phyloP scores from a whole-genome alignment of 495 filamentous ascomycete species.

The Aspergillus homomorphus region DNA sequence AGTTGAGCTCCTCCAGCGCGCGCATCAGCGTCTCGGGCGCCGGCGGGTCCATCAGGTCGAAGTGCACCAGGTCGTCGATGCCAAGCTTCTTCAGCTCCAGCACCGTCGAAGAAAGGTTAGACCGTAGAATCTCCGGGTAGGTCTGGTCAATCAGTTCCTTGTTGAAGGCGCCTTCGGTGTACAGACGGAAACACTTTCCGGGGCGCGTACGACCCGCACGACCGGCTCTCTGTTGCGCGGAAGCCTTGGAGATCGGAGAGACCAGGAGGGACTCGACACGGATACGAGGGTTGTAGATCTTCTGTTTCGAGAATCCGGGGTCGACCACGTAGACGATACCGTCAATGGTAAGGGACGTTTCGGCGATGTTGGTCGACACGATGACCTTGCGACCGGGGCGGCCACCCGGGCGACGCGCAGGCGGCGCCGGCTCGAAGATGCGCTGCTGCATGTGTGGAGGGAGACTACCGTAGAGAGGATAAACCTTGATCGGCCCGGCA shows the following conservation, averaged over 20 bases:
- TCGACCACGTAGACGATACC: conserved; percentile 99
- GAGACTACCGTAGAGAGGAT: conserved; percentile 91
- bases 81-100: conserved; percentile 97
- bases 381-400: conserved; percentile 92
- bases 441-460: conserved; percentile 89
- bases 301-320: conserved; percentile 98
- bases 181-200: conserved; percentile 96
- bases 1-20: conserved; percentile 96
- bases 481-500: conserved; percentile 84
- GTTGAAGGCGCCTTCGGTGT: conserved; percentile 96
- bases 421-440: conserved; percentile 89
- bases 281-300: conserved; percentile 96
- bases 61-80: conserved; percentile 93
- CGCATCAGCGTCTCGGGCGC: conserved; percentile 99
- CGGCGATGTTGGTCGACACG: conserved; percentile 95
- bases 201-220: conserved; percentile 97
- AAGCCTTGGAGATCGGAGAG: conserved; percentile 95
- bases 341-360: conserved; percentile 96
- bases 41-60: conserved; percentile 97
- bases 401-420: conserved; percentile 67
- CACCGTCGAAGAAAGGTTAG: conserved; percentile 91
- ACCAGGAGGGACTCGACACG: conserved; percentile 95
- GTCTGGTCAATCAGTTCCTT: conserved; percentile 97
- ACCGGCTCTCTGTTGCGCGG: conserved; percentile 96
- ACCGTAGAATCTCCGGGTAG: conserved; percentile 91